A percentile compares a stretch with the other conserved stretches of the same genome.
phyloP scores from a whole-genome alignment of 192 early-diverging fungal genomes.

The Piromyces sp. region DNA sequence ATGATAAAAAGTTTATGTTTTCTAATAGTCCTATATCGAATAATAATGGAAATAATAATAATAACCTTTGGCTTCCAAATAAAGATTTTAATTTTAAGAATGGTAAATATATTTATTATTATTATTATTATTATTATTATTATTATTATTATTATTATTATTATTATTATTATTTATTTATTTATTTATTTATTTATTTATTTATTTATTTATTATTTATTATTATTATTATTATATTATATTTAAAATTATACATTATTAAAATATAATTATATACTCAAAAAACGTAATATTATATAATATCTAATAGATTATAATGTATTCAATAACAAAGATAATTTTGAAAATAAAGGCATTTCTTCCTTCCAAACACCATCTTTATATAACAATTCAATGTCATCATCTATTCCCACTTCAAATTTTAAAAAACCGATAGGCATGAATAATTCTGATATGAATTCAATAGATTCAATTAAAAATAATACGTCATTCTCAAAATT shows the following conservation, averaged over 20 bases:
- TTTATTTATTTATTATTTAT: too few relatives aligned
- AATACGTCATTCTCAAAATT: background rate
- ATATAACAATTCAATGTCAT: background rate
- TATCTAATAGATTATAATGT: background rate
- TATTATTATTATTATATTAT: too few relatives aligned
- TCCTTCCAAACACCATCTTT: background rate
- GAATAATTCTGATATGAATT: background rate
- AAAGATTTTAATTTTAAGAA: background rate
- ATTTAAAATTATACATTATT: too few relatives aligned
- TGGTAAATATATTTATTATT: background rate
- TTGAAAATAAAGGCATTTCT: background rate
- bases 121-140: too few relatives aligned
- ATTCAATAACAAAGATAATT: background rate
- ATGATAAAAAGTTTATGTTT: background rate
- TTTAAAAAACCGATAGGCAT: background rate
- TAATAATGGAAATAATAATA: background rate
- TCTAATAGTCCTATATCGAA: background rate
- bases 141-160: too few relatives aligned
- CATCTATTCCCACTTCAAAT: background rate
- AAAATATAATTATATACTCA: too few relatives aligned
- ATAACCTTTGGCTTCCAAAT: background rate
- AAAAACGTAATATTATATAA: too few relatives aligned
- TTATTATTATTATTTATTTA: too few relatives aligned
- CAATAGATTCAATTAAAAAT: background rate
- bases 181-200: too few relatives aligned